Evolutionary conservation across 2,329 filamentous ascomycete species (phyloP).

Genomic region (Aspergillus phoenicis): DNA sequence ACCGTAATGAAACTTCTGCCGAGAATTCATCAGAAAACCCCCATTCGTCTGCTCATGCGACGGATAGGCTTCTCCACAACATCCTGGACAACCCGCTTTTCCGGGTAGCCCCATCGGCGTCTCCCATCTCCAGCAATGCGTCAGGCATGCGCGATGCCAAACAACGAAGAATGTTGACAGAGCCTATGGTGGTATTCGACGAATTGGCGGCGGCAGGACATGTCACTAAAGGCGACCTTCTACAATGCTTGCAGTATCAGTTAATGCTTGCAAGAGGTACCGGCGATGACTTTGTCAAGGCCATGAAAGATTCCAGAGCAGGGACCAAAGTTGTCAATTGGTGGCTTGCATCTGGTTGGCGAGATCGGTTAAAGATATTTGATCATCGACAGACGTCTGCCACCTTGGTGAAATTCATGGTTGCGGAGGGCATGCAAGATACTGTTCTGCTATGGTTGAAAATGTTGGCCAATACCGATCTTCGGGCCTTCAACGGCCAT

Average conservation of each 20-base stretch:
- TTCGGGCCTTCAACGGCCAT: slow-evolving; percentile 29
- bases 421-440: slow-evolving; percentile 39
- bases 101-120: slow-evolving; percentile 37
- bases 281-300: slow-evolving; percentile 24
- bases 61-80: slow-evolving; percentile 41
- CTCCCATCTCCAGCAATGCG: slow-evolving; percentile 17
- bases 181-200: slow-evolving; percentile 42
- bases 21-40: slow-evolving; percentile 19
- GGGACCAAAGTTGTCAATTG: slow-evolving; percentile 42
- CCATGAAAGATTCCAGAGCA: slow-evolving; percentile 38
- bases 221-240: slow-evolving; percentile 29
- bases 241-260: slow-evolving; percentile 38
- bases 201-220: slow-evolving; percentile 43
- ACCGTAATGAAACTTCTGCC: slow-evolving; percentile 14
- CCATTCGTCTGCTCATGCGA: slow-evolving; percentile 35
- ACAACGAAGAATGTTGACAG: slow-evolving; percentile 27
- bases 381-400: slow-evolving; percentile 26
- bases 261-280: slow-evolving; percentile 31
- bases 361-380: slow-evolving; percentile 35
- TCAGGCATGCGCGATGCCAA: slow-evolving; percentile 16
- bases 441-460: slow-evolving; percentile 40
- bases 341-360: slow-evolving; percentile 43
- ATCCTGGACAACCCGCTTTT: slow-evolving; percentile 48
- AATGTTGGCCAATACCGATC: slow-evolving; percentile 31
- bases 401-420: slow-evolving; percentile 43